Evolutionary conservation across 1,139 yeast species (phyloP).

Genomic region (Suhomyces chickasaworum): DNA sequence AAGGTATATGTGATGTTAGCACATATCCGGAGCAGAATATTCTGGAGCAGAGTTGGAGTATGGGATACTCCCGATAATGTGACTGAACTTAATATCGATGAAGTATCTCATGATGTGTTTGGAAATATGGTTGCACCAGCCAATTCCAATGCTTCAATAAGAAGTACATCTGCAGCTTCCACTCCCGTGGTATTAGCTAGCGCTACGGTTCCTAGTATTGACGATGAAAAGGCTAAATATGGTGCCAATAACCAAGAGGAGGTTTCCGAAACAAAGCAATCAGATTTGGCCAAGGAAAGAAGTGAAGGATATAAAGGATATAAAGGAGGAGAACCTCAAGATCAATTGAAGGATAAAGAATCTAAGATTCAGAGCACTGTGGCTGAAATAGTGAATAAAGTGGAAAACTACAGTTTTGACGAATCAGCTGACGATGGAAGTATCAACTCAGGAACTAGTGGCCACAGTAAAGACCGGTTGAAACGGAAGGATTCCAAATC

Average conservation of each 20-base stretch:
- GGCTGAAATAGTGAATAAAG: conserved; percentile 14
- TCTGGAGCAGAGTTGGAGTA: conserved; percentile 83
- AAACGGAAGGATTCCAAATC: conserved; percentile 15
- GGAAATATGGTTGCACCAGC: conserved; percentile 13
- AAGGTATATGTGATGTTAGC: conserved; percentile 28
- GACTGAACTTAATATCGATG: conserved; percentile 24
- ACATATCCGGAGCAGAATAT: conserved; percentile 50
- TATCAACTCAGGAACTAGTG: conserved; percentile 8
- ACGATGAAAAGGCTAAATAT: background rate
- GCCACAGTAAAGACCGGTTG: conserved; percentile 6
- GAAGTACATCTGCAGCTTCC: conserved; percentile 12
- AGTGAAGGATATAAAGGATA: background rate
- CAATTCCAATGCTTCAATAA: conserved; percentile 6
- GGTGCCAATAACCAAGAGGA: background rate
- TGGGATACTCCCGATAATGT: conserved; percentile 50
- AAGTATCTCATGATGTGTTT: conserved; percentile 19
- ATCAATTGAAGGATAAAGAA: background rate
- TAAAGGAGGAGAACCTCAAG: background rate
- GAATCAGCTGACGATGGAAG: conserved; percentile 14
- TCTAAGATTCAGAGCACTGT: conserved; percentile 11
- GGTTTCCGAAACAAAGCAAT: background rate
- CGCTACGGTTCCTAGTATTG: conserved; percentile 9
- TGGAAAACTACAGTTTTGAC: conserved; percentile 12
- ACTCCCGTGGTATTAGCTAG: conserved; percentile 13
- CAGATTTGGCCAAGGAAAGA: background rate